Evolutionary conservation across 129 eudicot species (phyloP).

Genomic region (Chrysanthemum seticuspe): DNA sequence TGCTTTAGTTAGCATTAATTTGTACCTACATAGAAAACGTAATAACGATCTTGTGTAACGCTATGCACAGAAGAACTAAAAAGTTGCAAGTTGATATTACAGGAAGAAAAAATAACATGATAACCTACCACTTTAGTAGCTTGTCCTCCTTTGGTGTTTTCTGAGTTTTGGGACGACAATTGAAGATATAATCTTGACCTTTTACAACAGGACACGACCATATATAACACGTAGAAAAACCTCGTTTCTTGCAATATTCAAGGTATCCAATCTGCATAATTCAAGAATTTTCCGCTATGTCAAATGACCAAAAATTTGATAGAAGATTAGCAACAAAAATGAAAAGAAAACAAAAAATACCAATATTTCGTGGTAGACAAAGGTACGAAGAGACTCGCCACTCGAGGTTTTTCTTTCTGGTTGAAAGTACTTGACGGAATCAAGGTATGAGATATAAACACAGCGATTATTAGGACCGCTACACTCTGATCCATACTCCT

Average conservation of each 20-base stretch:
- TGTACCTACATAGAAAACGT: slow-evolving; percentile 51
- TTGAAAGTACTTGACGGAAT: slow-evolving; percentile 81
- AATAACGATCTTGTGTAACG: neutral
- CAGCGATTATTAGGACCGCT: slow-evolving; percentile 65
- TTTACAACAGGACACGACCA: slow-evolving; percentile 83
- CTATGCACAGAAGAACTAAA: neutral
- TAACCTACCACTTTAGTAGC: slow-evolving; percentile 60
- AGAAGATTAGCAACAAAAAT: neutral
- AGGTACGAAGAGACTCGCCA: slow-evolving; percentile 86
- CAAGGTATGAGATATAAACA: slow-evolving; percentile 74
- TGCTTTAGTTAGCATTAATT: slow-evolving; percentile 64
- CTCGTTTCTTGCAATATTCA: slow-evolving; percentile 79
- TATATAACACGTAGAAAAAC: slow-evolving; percentile 72
- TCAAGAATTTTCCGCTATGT: neutral
- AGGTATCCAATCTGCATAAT: slow-evolving; percentile 74
- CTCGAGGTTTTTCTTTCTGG: slow-evolving; percentile 50
- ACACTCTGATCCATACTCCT: slow-evolving; percentile 87
- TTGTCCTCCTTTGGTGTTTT: slow-evolving; percentile 60
- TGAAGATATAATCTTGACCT: slow-evolving; percentile 74
- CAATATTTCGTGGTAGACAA: slow-evolving; percentile 79
- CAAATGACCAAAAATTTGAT: neutral
- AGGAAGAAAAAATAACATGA: neutral
- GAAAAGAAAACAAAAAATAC: slow-evolving; percentile 27
- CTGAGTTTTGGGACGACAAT: slow-evolving; percentile 79
- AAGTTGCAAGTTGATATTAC: neutral